Conservation (phyloP, 1,284 basidiomycete species). For the Malassezia nana region DNA sequence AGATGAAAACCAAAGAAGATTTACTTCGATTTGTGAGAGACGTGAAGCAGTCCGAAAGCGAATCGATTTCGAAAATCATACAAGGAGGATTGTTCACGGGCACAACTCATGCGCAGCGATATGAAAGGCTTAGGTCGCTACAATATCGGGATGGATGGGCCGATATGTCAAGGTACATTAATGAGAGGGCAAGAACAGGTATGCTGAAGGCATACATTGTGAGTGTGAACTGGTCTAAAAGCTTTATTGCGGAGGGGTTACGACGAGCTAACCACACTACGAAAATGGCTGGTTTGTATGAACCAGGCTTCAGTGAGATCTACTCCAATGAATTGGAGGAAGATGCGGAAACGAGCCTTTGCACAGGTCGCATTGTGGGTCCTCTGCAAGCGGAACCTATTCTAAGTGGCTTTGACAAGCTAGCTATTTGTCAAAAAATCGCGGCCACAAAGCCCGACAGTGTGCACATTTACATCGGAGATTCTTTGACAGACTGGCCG, state of each 20-base stretch:
- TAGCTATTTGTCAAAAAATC: constrained; percentile 15
- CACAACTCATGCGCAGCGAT: constrained; percentile 4
- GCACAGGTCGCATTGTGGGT: constrained; percentile 25
- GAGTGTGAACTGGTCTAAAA: constrained; percentile 38
- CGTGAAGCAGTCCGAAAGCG: constrained; percentile 26
- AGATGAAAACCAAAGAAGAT: constrained; percentile 4
- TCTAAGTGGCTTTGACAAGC: constrained; percentile 31
- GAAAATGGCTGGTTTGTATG: neutral
- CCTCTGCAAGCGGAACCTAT: constrained; percentile 21
- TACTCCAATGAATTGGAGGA: constrained; percentile 34
- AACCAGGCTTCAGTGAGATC: neutral
- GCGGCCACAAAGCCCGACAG: neutral
- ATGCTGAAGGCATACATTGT: constrained; percentile 23
- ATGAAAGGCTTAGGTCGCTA: constrained; percentile 15
- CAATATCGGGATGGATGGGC: constrained; percentile 26
- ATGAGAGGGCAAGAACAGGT: neutral
- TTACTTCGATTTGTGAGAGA: constrained; percentile 22
- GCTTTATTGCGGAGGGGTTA: constrained; percentile 22
- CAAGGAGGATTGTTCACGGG: constrained; percentile 29
- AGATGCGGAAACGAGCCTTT: constrained; percentile 1
- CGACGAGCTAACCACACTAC: neutral
- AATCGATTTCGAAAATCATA: constrained; percentile 22
- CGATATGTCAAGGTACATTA: constrained; percentile 18
- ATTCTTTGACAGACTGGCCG: constrained; percentile 37
- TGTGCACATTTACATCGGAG: constrained; percentile 34